Evolutionary conservation across 345 rosid genomes (phyloP), one percentile per base, ranked within the genome.

Genomic region (Euphorbia peplus): DNA sequence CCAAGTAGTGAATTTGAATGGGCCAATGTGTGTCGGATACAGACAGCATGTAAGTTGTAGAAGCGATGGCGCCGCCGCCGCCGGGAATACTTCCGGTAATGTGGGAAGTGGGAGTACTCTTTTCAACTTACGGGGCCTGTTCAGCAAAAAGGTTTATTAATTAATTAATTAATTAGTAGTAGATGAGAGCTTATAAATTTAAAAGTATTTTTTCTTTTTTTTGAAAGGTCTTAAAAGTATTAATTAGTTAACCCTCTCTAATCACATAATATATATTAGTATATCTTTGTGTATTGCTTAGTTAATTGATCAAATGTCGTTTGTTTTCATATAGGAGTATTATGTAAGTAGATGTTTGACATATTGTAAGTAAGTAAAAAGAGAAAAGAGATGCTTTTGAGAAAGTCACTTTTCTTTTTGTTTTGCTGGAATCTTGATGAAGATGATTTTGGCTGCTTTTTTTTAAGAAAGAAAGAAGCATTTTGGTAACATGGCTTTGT

Each of bases 121-220:
- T 56, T 90, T 92, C 74, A 87, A 76, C 66, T 68, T 92, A 22
- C 90, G 96, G 6, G 83, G 83, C 86, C 83, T 90, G 47, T 92
- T 90, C 66, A 24, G 82, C 51, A 90, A 83, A 79, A 90, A 86
- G 71, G 90, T 88, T 13, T 69, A 60, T 16, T 29, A 29, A 51
- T 50, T 37, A n/a, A n/a, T n/a, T n/a, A n/a, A n/a, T n/a, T n/a
- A n/a, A n/a, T n/a, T n/a, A n/a, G n/a, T n/a, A n/a, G n/a, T n/a
- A 16, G 5, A 44, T 32, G 37, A 32, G 37, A 32, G n/a, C n/a
- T 32, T 32, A 32, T 32, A 32, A 32, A 2, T 32, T 32, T 12
- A 12, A 15, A 1, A 44, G 1, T 15, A 44, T 8, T 12, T 11
- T 44, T 12, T 44, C 1, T 12, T 2, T 0, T 44, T 12, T 11